These are phyloP conservation scores for Beta lomatogona DNA, from an alignment of 179 eudicot genomes.

Conservation along the genomic window DNA sequence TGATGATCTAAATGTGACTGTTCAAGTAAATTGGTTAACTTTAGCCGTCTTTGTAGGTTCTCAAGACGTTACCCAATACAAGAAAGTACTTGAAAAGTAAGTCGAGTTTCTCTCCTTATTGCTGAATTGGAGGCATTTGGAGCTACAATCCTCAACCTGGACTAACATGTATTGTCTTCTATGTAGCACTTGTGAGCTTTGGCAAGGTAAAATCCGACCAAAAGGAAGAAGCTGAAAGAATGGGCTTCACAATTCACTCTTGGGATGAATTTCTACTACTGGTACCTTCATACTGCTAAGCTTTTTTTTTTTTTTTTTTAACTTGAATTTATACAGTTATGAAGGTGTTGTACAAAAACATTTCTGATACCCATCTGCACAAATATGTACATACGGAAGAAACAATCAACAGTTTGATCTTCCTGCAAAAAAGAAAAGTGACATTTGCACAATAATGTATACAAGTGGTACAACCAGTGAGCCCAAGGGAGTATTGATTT, in stretches of 20 bases:
- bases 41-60: slow-evolving; percentile 44
- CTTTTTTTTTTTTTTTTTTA: background rate
- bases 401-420: slow-evolving; percentile 50
- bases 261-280: slow-evolving; percentile 83
- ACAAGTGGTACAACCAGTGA: slow-evolving; percentile 98
- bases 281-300: slow-evolving; percentile 43
- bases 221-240: slow-evolving; percentile 49
- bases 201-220: slow-evolving; percentile 62
- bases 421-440: slow-evolving; percentile 68
- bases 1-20: no score
- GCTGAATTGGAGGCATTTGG: no score
- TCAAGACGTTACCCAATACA: slow-evolving; percentile 68
- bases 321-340: background rate
- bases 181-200: slow-evolving; percentile 86
- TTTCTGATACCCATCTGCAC: slow-evolving; percentile 18
- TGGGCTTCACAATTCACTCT: slow-evolving; percentile 58
- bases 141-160: background rate
- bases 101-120: slow-evolving; percentile 29
- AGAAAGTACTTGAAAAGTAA: slow-evolving; percentile 72
- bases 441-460: slow-evolving; percentile 92
- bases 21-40: background rate
- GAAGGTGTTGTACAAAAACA: background rate
- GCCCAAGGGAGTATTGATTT: slow-evolving; percentile 92
- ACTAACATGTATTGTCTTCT: slow-evolving; percentile 13
- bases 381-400: slow-evolving; percentile 45